A percentile compares a stretch with the other conserved stretches of the same genome.
These are phyloP conservation scores for Rhododendron griersonianum DNA, from an alignment of 148 eudicot species.

Conservation along the genomic window DNA sequence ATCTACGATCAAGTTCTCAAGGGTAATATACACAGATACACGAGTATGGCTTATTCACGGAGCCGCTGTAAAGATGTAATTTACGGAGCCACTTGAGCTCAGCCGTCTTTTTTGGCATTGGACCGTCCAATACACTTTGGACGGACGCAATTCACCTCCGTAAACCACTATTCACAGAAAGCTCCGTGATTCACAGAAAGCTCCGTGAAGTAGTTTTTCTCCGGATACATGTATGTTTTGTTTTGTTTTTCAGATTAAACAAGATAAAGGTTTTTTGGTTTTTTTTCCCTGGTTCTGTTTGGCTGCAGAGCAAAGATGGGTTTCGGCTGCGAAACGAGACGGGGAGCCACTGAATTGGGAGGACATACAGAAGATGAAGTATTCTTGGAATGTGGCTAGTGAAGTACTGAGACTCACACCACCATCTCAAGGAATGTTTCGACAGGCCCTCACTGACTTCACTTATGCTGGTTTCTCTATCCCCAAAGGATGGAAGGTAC, in stretches of 20 bases:
- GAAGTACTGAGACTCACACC: constrained; percentile 31
- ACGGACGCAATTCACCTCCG: too few relatives aligned
- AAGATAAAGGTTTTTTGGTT: neutral
- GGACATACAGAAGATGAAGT: constrained; percentile 37
- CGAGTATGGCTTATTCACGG: too few relatives aligned
- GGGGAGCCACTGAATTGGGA: constrained; percentile 28
- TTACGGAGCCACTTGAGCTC: too few relatives aligned
- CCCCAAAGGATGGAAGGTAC: constrained; percentile 44
- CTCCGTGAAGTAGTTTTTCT: too few relatives aligned
- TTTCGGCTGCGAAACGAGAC: constrained; percentile 10
- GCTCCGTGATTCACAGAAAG: too few relatives aligned
- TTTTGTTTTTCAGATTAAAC: neutral
- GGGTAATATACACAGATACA: too few relatives aligned
- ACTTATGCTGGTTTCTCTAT: constrained; percentile 27
- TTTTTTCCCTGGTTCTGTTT: neutral
- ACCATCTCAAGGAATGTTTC: constrained; percentile 21
- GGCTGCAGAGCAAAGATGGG: constrained; percentile 23
- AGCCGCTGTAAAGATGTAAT: too few relatives aligned
- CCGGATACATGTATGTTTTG: too few relatives aligned
- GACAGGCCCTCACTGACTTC: constrained; percentile 31
- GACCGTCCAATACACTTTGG: too few relatives aligned
- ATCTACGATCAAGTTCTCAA: constrained; percentile 34
- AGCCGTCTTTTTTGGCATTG: too few relatives aligned
- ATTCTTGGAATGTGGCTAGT: constrained; percentile 29
- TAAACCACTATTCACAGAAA: too few relatives aligned